Evolutionary conservation across 23 red algal genomes (phyloP).

Genomic region (Gracilaria domingensis): DNA sequence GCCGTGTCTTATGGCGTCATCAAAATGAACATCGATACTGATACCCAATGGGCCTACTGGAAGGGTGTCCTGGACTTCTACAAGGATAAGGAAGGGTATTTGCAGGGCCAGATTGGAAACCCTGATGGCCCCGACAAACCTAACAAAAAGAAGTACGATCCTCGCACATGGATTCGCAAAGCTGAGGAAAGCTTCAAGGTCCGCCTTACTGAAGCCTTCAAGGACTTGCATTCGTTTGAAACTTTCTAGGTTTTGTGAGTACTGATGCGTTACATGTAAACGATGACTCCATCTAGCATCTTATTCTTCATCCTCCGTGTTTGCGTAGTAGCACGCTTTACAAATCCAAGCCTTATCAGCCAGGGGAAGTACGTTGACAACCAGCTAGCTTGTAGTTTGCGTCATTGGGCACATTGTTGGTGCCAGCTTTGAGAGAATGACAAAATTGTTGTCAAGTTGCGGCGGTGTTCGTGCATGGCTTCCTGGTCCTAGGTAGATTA

Average conservation of each 20-base stretch:
- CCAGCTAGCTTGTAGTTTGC: background rate
- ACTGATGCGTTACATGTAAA: background rate
- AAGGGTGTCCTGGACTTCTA: conserved; percentile 71
- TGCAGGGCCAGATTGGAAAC: conserved; percentile 79
- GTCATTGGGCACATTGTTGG: background rate
- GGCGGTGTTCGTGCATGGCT: background rate
- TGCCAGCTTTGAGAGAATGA: conserved; percentile 17
- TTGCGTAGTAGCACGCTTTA: background rate
- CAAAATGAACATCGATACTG: conserved; percentile 86
- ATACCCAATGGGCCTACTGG: conserved; percentile 87
- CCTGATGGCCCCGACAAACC: conserved; percentile 82
- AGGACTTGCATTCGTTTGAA: conserved; percentile 48
- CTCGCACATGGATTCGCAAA: conserved; percentile 76
- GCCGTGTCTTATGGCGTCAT: conserved; percentile 67
- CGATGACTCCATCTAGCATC: background rate
- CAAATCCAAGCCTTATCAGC: background rate
- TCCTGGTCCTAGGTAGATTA: background rate
- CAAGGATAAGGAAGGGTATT: conserved; percentile 81
- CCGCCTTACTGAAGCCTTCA: conserved; percentile 71
- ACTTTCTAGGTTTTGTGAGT: conserved; percentile 49
- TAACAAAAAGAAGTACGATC: conserved; percentile 83
- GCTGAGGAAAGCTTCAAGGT: conserved; percentile 64
- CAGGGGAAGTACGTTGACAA: background rate
- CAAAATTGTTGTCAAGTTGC: conserved; percentile 1
- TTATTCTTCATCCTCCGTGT: background rate